Percentiles rank a stretch among this genome's conserved stretches.
Conservation (phyloP, 78 protist species). For the Corallochytrium limacisporum region DNA sequence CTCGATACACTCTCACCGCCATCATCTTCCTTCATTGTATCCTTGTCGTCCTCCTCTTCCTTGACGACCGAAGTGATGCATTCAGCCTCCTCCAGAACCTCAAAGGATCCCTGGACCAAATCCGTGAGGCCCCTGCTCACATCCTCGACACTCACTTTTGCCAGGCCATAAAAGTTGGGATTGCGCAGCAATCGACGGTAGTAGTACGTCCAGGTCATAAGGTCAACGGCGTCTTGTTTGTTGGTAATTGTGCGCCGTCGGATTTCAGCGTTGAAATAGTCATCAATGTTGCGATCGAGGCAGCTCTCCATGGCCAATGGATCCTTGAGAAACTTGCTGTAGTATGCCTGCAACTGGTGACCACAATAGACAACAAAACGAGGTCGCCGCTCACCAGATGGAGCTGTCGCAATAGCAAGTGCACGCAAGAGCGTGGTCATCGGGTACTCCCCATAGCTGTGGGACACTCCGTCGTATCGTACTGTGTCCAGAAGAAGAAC, state of each 20-base stretch:
- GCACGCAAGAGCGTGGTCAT: constrained; percentile 81
- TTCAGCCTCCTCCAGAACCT: too few relatives aligned
- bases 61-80: too few relatives aligned
- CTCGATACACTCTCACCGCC: too few relatives aligned
- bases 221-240: constrained; percentile 83
- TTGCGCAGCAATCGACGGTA: constrained; percentile 83
- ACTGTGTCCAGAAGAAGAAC: constrained; percentile 6
- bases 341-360: constrained; percentile 61
- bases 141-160: too few relatives aligned
- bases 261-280: constrained; percentile 72
- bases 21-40: too few relatives aligned
- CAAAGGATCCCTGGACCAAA: too few relatives aligned
- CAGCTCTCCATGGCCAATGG: constrained; percentile 93
- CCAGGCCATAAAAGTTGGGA: constrained; percentile 82
- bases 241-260: constrained; percentile 43
- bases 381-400: constrained; percentile 8
- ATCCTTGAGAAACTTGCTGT: constrained; percentile 77
- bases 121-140: too few relatives aligned
- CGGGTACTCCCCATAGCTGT: constrained; percentile 71
- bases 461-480: constrained; percentile 23
- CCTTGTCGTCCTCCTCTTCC: too few relatives aligned
- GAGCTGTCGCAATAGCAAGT: constrained; percentile 81
- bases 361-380: constrained; percentile 65
- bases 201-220: constrained; percentile 86
- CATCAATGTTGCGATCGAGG: constrained; percentile 70